Percentiles rank a stretch among this genome's conserved stretches.
Conservation (phyloP, 345 rosid species). For the Melaleuca quinquenervia region DNA sequence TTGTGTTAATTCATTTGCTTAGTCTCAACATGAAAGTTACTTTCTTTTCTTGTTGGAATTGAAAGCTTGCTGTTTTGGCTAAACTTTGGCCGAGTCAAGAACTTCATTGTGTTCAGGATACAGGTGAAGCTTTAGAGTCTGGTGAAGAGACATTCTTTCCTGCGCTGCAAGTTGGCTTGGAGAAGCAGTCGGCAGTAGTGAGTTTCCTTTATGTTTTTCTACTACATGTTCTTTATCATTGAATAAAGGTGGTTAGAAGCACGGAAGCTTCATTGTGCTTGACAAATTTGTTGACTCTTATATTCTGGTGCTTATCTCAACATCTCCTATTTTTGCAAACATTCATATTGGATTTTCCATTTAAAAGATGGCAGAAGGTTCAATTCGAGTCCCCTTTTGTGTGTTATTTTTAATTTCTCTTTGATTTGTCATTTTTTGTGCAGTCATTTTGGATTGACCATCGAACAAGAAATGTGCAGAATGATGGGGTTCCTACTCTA, state of each 20-base stretch:
- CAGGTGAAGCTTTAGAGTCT: conserved; percentile 45
- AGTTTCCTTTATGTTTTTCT: conserved; percentile 7
- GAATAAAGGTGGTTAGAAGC: not conserved
- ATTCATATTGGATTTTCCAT: not conserved
- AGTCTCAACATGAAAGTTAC: not conserved
- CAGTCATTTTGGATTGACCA: conserved; percentile 88
- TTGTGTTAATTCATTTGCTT: not conserved
- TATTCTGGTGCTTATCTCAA: not conserved
- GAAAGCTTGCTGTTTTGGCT: not conserved
- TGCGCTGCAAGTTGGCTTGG: conserved; percentile 56
- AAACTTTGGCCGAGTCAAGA: not conserved
- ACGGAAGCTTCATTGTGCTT: not conserved
- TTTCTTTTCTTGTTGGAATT: not conserved
- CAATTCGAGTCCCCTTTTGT: not conserved
- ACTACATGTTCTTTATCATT: not conserved
- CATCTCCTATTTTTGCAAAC: not conserved
- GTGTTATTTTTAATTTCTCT: not conserved
- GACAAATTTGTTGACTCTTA: not conserved
- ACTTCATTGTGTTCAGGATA: conserved; percentile 39
- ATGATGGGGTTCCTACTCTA: conserved; percentile 19
- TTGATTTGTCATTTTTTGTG: conserved; percentile 12
- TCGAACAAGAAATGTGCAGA: conserved; percentile 27
- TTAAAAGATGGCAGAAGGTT: not conserved
- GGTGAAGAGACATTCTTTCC: conserved; percentile 89
- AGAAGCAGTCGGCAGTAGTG: conserved; percentile 70